Base-by-base conservation (phyloP, 2,329 filamentous ascomycete species). In the Neonectria coccinea region DNA sequence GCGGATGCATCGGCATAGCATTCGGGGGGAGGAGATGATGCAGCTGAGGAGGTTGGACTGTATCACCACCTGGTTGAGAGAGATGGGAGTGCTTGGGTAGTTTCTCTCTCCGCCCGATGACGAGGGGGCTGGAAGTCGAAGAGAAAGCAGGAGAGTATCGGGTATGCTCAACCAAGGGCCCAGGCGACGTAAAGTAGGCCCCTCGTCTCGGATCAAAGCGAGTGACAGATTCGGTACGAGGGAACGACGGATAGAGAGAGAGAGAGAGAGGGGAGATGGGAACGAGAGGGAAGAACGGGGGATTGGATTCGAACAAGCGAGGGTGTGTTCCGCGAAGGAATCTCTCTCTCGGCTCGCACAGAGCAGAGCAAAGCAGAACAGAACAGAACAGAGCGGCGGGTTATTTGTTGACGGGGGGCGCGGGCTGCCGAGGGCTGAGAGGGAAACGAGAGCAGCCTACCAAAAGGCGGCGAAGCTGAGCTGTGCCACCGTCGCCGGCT, bases 1-100 rank as follows among this genome's bases (percentile, higher is more conserved):
- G 66, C 33, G 63, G 58, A 20, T 56, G 55, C 36, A 60, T 41
- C 52, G 53, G 50, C 66, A 63, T 65, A 39, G 47, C 59, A 59
- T 61, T 47, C 50, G 62, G 47, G 25, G 7, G n/a, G 16, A 22
- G 50, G 25, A 7, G 27, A 45, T 16, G 25, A 39, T 39, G 27
- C 16, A 20, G 20, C 29, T 4, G 47, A 56, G 12, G n/a, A 11
- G 20, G 25, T 25, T 22, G 31, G 33, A 18, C 20, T 62, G 59
- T 62, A 51, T 45, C 53, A 56, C 53, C 53, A 56, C 53, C 51
- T 25, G n/a, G 16, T 22, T 25, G 25, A 25, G 41, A 29, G 27
- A 9, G n/a, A 44, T 9, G 18, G 16, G 18, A 20, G 50, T 20
- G 10, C 11, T 33, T 12, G 39, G 25, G 2, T n/a, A 14, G 33